Evolutionary conservation across 2,329 filamentous ascomycete species (phyloP), one percentile per base, ranked within the genome.

Genomic region (Aspergillus sp.): DNA sequence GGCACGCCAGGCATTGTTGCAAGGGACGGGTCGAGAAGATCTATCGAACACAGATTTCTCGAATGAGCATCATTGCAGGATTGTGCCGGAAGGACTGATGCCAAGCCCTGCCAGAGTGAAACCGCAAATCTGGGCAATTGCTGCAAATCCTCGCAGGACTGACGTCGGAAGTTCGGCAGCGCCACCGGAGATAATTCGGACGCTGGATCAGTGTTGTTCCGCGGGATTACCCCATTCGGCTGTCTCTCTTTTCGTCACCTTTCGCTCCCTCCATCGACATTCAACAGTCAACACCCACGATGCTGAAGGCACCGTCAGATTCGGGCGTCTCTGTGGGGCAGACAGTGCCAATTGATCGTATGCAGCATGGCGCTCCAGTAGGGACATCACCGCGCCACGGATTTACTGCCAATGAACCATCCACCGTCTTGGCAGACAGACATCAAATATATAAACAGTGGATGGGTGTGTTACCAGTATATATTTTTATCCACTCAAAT

Each of bases 1-100:
- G 73, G 73, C 36, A 75, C 73, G 18, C 73, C 73, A 13, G 73
- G 72, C 73, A 75, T 75, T 34, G 49, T 64, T 41, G 26, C 59
- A 48, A 45, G 45, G 39, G 39, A 4, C 7, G 9, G 39, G 15
- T n/a, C 12, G 34, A 36, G 34, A 4, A 8, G 6, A 13, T 34
- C 9, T 36, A 36, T 36, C 34, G 9, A 9, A 11, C 26, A 30
- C 26, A 30, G 26, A 9, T 30, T 30, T 30, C 34, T 5, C 34
- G 34, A 13, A 36, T n/a, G 12, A n/a, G 12, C 34, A 36, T 36
- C 34, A n/a, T 36, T 7, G 5, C 34, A 13, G 34, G 6, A 36
- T 36, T 36, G 13, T 5, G 34, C 5, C 8, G 13, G 11, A 13
- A 1, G 15, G 34, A 36, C 4, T n/a, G 12, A n/a, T 36, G 15